These are phyloP conservation scores for Pezicula rhizophila DNA, from an alignment of 2,329 filamentous ascomycete species.

Conservation along the genomic window DNA sequence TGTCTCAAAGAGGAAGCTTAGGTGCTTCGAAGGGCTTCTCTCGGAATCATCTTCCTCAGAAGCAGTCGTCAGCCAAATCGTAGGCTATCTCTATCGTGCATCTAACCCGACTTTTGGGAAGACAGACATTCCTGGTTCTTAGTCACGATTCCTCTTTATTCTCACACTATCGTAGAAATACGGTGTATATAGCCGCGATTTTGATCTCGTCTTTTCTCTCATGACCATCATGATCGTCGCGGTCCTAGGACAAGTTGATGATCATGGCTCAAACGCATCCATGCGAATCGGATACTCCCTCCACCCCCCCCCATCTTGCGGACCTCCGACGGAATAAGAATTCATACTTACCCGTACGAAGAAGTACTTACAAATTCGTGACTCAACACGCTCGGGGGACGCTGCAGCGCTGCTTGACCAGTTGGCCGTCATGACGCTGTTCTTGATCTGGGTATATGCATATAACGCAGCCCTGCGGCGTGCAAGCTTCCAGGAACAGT, in stretches of 20 bases:
- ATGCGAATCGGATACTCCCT: background rate
- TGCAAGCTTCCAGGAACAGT: background rate
- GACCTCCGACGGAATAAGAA: no score
- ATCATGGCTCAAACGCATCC: background rate
- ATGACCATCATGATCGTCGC: no score
- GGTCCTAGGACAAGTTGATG: no score
- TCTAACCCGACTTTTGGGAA: background rate
- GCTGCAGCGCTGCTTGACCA: no score
- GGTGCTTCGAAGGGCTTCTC: background rate
- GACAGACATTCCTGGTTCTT: background rate
- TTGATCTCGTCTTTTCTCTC: no score
- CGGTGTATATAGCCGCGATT: no score
- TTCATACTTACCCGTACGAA: background rate
- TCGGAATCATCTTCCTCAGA: no score
- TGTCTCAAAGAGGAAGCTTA: slow-evolving; percentile 1
- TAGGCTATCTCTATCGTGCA: background rate
- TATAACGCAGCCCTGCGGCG: background rate
- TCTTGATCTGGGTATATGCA: background rate
- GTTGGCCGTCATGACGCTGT: background rate
- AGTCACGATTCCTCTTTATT: background rate
- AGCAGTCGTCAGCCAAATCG: background rate
- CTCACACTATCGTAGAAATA: no score
- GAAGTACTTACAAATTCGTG: background rate
- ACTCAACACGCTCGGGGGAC: background rate
- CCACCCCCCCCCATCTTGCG: background rate